phyloP scores from a whole-genome alignment of 1,284 basidiomycete species.

The Leccinum pachyderme region DNA sequence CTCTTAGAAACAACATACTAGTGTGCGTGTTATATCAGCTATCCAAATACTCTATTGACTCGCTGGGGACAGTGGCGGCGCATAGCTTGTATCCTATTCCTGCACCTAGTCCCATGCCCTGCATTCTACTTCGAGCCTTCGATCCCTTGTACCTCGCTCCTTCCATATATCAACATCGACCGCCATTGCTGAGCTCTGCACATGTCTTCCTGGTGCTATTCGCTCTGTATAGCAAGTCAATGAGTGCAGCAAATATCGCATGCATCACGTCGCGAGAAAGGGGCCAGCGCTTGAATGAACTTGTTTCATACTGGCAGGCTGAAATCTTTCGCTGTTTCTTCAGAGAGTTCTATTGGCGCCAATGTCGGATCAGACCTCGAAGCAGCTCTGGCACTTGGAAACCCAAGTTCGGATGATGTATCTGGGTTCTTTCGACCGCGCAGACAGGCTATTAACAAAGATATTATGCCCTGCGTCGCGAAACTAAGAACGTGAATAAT shows the following conservation, averaged over 20 bases:
- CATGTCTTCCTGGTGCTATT: neutral
- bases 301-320: conserved; percentile 11
- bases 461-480: conserved; percentile 17
- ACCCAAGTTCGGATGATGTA: conserved; percentile 10
- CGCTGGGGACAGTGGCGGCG: conserved; percentile 55
- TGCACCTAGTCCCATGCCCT: conserved; percentile 4
- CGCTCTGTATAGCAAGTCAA: neutral
- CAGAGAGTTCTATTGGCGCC: conserved; percentile 2
- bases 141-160: conserved; percentile 19
- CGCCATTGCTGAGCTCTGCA: conserved; percentile 1
- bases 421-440: conserved; percentile 7
- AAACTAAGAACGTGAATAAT: conserved; percentile 1
- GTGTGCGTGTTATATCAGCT: conserved; percentile 63
- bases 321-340: conserved; percentile 4
- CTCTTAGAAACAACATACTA: conserved; percentile 84
- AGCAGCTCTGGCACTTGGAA: conserved; percentile 27
- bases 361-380: conserved; percentile 13
- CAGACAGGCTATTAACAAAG: conserved; percentile 14
- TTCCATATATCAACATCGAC: conserved; percentile 9
- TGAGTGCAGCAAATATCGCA: conserved; percentile 1
- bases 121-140: conserved; percentile 1
- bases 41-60: conserved; percentile 8
- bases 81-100: conserved; percentile 40
- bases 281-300: neutral
- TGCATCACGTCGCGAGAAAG: conserved; percentile 5